Conservation (phyloP, 1,284 basidiomycete species). For the Puccinia novopanici region DNA sequence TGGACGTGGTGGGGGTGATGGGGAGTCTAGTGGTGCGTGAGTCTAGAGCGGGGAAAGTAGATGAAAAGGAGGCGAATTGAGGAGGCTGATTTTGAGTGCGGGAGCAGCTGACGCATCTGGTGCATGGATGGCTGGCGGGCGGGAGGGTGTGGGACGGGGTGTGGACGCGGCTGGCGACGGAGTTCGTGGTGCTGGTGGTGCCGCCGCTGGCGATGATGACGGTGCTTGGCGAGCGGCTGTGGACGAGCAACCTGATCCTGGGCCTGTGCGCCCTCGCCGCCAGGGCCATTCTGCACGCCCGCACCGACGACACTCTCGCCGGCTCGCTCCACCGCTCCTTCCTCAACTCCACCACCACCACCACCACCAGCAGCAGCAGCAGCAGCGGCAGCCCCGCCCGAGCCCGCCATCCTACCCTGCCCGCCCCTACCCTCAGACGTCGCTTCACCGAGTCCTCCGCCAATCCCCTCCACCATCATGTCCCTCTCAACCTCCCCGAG, state of each 20-base stretch:
- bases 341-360: not conserved
- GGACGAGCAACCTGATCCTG: not conserved
- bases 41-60: too few species aligned
- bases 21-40: not conserved
- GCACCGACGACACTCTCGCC: not conserved
- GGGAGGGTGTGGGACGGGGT: not conserved
- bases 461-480: not conserved
- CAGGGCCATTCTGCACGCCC: too few species aligned
- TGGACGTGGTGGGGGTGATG: not conserved
- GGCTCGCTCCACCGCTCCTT: not conserved
- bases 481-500: not conserved
- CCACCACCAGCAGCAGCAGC: not conserved
- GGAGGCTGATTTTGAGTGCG: not conserved
- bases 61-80: too few species aligned
- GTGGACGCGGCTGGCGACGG: not conserved
- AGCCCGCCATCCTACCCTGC: not conserved
- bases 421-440: not conserved
- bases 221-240: not conserved
- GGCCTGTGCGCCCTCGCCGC: not conserved
- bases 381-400: not conserved
- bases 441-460: not conserved
- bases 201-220: slow-evolving; percentile 16
- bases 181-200: not conserved
- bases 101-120: not conserved
- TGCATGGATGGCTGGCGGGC: not conserved